phyloP scores from a whole-genome alignment of 1,139 yeast species.

The Scheffersomyces titani region DNA sequence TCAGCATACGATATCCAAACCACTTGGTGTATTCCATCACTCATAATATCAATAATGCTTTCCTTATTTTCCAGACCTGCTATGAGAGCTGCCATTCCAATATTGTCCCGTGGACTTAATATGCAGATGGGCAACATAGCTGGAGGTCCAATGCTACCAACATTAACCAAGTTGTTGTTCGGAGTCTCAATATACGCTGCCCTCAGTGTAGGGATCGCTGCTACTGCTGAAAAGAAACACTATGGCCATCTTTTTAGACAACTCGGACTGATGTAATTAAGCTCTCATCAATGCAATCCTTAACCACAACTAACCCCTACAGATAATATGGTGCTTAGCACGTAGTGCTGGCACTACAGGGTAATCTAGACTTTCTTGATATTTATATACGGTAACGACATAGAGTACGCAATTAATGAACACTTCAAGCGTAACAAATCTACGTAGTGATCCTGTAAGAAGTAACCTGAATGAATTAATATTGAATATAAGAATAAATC shows the following conservation, averaged over 20 bases:
- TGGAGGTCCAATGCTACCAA: not conserved
- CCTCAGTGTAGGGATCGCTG: conserved; percentile 22
- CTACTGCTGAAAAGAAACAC: conserved; percentile 24
- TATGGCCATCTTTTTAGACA: conserved; percentile 25
- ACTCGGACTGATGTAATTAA: conserved; percentile 17
- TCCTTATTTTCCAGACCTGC: conserved; percentile 3
- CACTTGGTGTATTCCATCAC: not conserved
- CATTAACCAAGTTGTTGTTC: not conserved
- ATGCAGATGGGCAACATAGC: not conserved
- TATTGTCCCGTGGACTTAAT: not conserved
- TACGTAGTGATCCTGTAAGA: not conserved
- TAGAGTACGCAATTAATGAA: not conserved
- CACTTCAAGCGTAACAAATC: not conserved
- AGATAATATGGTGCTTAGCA: not conserved
- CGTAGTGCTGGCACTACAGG: not conserved
- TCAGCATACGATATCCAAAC: not conserved
- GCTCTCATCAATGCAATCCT: not conserved
- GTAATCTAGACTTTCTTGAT: not conserved
- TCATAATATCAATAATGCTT: conserved; percentile 1
- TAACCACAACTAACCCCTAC: not conserved
- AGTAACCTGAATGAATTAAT: not conserved
- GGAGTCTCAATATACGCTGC: not conserved
- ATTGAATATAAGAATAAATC: not conserved
- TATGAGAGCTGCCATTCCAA: not conserved
- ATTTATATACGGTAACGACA: not conserved